Base-by-base conservation (phyloP, 371 early-diverging fungal genomes). In the Phascolomyces articulosus region DNA sequence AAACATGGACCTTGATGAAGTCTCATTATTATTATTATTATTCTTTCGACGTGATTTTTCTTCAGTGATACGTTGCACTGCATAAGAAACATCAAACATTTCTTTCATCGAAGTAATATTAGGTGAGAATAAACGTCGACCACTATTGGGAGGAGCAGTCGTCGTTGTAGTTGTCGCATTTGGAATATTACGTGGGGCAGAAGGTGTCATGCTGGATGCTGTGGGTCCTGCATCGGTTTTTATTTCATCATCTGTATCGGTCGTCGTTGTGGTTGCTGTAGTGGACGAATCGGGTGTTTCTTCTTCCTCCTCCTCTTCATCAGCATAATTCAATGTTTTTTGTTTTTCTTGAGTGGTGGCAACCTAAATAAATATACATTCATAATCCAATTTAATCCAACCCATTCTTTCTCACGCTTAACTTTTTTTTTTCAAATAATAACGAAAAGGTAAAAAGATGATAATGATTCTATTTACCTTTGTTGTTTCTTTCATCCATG, bases 51-150 rank as follows among this genome's bases (percentile, higher is more conserved):
- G 75, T 18, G 75, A 61, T 2, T 72, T 73, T 68, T 89, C 87
- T 63, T 87, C 89, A 29, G 84, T 78, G 80, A 86, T 83, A 16
- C 87, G 82, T 61, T 85, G 86, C 15, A 86, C 83, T 0, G 89
- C 84, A 60, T 84, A 86, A 6, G 85, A 84, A 21, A 88, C 83
- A 71, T 86, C 85, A 74, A 88, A 86, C 67, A 81, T 79, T 57
- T 85, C 88, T 63, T 85, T 87, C 74, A 87, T 79, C 1, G 80
- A 73, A 16, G 82, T 72, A 31, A 86, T 77, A 1, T 83, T 85
- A 4, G 84, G 81, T n/a, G 78, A 74, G 58, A 72, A 80, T 9
- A 80, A 24, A 21, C 81, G 72, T 31, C 60, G 72, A 58, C 26
- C 47, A 41, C 20, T 40, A 24, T 15, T 41, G 9, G 29, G 29